A percentile compares a stretch with the other conserved stretches of the same genome.
These are phyloP conservation scores for Cryptococcus sp. DNA, from an alignment of 1,284 basidiomycete genomes.

Conservation along the genomic window DNA sequence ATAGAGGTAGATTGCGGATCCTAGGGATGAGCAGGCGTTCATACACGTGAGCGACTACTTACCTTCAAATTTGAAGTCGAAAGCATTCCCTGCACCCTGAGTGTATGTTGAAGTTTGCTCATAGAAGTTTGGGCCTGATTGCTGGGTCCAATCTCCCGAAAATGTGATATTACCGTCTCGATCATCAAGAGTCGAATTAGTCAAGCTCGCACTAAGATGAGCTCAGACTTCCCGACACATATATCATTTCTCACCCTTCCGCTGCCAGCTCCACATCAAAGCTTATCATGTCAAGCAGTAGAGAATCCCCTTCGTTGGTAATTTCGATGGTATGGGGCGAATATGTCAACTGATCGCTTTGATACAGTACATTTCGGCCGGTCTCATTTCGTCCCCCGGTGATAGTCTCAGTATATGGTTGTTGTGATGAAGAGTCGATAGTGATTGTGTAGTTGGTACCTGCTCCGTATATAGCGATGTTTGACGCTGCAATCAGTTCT, in stretches of 20 bases:
- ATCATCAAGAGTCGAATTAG: conserved; percentile 44
- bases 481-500: conserved; percentile 12
- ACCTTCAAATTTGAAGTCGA: conserved; percentile 40
- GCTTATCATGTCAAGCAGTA: conserved; percentile 38
- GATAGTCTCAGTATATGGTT: conserved; percentile 16
- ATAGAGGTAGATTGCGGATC: conserved; percentile 47
- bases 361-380: conserved; percentile 30
- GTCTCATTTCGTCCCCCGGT: conserved; percentile 10
- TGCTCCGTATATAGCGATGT: conserved; percentile 39
- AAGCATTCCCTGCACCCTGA: conserved; percentile 24
- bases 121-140: conserved; percentile 37
- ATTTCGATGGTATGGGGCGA: conserved; percentile 27
- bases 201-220: conserved; percentile 27
- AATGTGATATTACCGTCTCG: conserved; percentile 29
- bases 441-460: conserved; percentile 32
- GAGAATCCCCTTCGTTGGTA: conserved; percentile 28
- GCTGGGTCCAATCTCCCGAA: conserved; percentile 42
- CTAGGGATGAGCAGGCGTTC: conserved; percentile 8
- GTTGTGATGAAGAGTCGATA: conserved; percentile 24
- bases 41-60: no score
- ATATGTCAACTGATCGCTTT: conserved; percentile 14
- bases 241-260: conserved; percentile 26
- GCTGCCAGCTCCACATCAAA: conserved; percentile 30
- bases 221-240: neutral
- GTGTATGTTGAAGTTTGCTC: conserved; percentile 40